Evolutionary conservation across 1,139 yeast genomes (phyloP).

Genomic region (Saccharomyces hybrid): DNA sequence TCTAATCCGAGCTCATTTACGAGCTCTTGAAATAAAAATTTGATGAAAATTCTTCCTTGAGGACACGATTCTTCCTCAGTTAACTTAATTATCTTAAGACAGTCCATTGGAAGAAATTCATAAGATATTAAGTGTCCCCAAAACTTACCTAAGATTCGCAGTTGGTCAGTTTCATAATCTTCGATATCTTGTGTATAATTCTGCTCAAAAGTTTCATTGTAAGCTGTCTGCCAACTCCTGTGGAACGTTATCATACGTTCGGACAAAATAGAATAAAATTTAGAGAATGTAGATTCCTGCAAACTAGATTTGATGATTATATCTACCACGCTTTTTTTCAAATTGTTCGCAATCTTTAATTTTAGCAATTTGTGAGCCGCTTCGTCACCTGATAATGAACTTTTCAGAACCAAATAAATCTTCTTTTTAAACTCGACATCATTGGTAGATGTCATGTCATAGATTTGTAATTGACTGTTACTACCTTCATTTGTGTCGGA

Average conservation of each 20-base stretch:
- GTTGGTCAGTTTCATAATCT: slow-evolving; percentile 61
- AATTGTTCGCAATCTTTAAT: slow-evolving; percentile 37
- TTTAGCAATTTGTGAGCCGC: slow-evolving; percentile 78
- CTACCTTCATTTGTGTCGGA: not conserved
- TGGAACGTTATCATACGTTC: slow-evolving; percentile 53
- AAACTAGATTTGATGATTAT: slow-evolving; percentile 79
- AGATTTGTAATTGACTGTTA: not conserved
- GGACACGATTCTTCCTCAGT: slow-evolving; percentile 72
- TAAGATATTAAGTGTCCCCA: slow-evolving; percentile 81
- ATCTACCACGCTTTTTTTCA: slow-evolving; percentile 49
- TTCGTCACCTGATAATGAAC: slow-evolving; percentile 91
- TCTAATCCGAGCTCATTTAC: slow-evolving; percentile 67
- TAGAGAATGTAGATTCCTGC: slow-evolving; percentile 83
- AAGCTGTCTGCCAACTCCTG: slow-evolving; percentile 50
- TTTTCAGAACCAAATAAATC: slow-evolving; percentile 77
- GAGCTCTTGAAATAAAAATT: slow-evolving; percentile 74
- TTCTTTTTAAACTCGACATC: slow-evolving; percentile 59
- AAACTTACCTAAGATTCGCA: slow-evolving; percentile 74
- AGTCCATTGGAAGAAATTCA: slow-evolving; percentile 62
- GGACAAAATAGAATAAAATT: slow-evolving; percentile 73
- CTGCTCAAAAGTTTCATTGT: slow-evolving; percentile 46
- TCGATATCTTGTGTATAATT: slow-evolving; percentile 52
- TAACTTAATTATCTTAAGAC: slow-evolving; percentile 44
- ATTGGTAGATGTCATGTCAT: slow-evolving; percentile 67
- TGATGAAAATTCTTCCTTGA: slow-evolving; percentile 73